Evolutionary conservation across 2,329 filamentous ascomycete genomes (phyloP).

Genomic region (Sporothrix humicola): DNA sequence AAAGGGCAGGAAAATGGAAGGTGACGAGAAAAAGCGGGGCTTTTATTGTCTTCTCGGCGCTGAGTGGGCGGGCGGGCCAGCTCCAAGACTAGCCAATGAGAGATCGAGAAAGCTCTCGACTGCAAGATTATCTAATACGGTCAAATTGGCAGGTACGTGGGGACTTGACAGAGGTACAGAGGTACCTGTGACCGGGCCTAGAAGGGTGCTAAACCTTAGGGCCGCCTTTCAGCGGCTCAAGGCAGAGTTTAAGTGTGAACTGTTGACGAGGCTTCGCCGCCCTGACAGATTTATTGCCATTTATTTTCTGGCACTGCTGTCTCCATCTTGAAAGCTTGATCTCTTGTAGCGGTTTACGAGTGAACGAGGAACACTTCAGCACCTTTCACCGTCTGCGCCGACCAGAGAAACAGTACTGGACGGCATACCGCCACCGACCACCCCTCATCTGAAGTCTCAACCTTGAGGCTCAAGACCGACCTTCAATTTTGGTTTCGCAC

Average conservation of each 20-base stretch:
- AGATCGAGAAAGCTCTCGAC: constrained; percentile 2
- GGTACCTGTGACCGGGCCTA: neutral
- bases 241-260: neutral
- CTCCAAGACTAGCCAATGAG: neutral
- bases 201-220: constrained; percentile 13
- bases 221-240: constrained; percentile 13
- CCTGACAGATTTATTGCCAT: neutral
- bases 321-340: neutral
- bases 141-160: neutral
- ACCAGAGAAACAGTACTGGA: neutral
- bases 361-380: neutral
- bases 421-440: neutral
- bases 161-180: too few species aligned
- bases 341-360: neutral
- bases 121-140: constrained; percentile 18
- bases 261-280: constrained; percentile 7
- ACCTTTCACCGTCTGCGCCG: neutral
- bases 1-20: constrained; percentile 28
- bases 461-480: neutral
- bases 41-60: constrained; percentile 15
- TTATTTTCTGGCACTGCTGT: neutral
- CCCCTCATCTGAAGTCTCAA: neutral
- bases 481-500: neutral
- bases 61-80: constrained; percentile 24
- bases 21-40: constrained; percentile 25